Evolutionary conservation across 1,139 yeast genomes (phyloP).

Genomic region (Scheffersomyces cryptocercus): DNA sequence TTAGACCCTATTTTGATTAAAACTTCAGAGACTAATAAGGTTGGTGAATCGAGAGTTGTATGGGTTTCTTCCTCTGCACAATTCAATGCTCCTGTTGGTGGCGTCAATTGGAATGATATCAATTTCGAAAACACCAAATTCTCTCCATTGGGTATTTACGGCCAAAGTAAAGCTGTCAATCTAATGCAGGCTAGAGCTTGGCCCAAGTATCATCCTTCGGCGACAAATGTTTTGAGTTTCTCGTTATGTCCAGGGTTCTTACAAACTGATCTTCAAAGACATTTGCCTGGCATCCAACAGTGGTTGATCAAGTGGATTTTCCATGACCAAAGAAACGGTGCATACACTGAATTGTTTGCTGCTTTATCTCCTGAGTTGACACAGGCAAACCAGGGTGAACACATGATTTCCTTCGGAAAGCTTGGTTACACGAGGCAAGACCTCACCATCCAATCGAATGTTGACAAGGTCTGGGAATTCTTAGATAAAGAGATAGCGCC

Average conservation of each 20-base stretch:
- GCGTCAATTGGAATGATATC: slow-evolving; percentile 10
- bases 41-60: no score
- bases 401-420: slow-evolving; percentile 7
- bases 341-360: slow-evolving; percentile 24
- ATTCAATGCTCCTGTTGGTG: slow-evolving; percentile 19
- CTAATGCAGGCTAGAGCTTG: slow-evolving; percentile 45
- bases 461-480: slow-evolving; percentile 7
- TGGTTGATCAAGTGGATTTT: slow-evolving; percentile 1
- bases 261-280: slow-evolving; percentile 41
- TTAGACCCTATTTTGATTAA: no score
- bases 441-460: slow-evolving; percentile 3
- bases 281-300: slow-evolving; percentile 4
- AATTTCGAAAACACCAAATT: slow-evolving; percentile 7
- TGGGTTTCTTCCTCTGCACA: slow-evolving; percentile 41
- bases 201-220: slow-evolving; percentile 32
- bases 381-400: slow-evolving; percentile 4
- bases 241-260: slow-evolving; percentile 52
- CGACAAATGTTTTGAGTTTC: slow-evolving; percentile 31
- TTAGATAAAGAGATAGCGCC: slow-evolving; percentile 5
- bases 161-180: slow-evolving; percentile 51
- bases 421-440: slow-evolving; percentile 7
- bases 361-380: slow-evolving; percentile 21
- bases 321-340: slow-evolving; percentile 14
- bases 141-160: slow-evolving; percentile 23
- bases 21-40: no score